Evolutionary conservation across 306 rosid genomes (phyloP).

Genomic region (Vigna angularis): DNA sequence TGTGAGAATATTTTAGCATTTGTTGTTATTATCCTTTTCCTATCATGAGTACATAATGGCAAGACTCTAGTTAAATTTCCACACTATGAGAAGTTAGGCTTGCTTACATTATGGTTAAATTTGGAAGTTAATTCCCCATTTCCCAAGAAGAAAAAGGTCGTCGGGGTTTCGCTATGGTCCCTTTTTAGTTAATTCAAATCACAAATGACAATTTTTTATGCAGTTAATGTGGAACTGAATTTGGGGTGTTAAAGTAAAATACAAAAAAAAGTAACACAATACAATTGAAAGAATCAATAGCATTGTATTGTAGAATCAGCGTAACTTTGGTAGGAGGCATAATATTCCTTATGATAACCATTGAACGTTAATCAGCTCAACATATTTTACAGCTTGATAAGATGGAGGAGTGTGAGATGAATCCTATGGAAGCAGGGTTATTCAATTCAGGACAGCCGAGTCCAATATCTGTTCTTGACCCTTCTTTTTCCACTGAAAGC

Average conservation of each 20-base stretch:
- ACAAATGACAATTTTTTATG: constrained; percentile 12
- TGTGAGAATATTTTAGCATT: constrained; percentile 21
- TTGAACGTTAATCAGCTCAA: background rate
- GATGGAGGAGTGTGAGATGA: constrained; percentile 51
- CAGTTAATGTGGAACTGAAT: background rate
- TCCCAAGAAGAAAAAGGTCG: background rate
- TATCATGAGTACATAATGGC: constrained; percentile 12
- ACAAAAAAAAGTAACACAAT: background rate
- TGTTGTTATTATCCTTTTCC: background rate
- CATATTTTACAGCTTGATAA: constrained; percentile 51
- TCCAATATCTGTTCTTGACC: constrained; percentile 76
- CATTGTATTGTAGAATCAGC: background rate
- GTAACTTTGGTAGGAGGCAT: background rate
- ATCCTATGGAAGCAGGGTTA: constrained; percentile 46
- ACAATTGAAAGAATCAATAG: constrained; percentile 3
- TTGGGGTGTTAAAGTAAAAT: background rate
- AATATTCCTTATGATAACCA: background rate
- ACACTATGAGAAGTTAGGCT: background rate
- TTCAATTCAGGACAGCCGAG: constrained; percentile 62
- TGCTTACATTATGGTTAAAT: constrained; percentile 7
- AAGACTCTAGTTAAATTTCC: background rate
- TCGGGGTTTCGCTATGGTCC: no score
- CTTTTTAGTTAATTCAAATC: background rate
- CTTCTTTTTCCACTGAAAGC: constrained; percentile 73
- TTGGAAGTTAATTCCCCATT: background rate